Conservation (phyloP, 1,284 basidiomycete genomes). For the Ustilago loliicola region DNA sequence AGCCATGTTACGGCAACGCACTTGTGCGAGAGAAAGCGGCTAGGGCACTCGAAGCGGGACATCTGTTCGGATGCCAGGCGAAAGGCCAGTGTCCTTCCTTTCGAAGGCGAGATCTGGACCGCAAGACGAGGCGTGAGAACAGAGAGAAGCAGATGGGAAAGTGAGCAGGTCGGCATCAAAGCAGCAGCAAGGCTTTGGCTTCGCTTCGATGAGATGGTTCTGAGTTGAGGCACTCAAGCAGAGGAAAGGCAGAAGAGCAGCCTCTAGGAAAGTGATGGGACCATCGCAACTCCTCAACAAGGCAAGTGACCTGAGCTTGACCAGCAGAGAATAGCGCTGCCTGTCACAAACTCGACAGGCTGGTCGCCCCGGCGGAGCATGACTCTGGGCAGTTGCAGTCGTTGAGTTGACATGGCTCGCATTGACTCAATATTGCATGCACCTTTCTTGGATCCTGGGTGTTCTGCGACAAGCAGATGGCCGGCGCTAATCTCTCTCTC, state of each 20-base stretch:
- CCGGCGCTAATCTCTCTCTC: constrained; percentile 7
- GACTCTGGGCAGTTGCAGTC: background rate
- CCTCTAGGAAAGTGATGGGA: background rate
- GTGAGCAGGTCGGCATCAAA: background rate
- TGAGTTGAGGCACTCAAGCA: background rate
- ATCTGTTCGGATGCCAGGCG: background rate
- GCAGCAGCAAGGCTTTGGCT: background rate
- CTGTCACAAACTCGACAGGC: background rate
- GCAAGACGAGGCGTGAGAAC: constrained; percentile 5
- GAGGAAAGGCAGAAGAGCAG: background rate
- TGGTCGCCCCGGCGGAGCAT: constrained; percentile 4
- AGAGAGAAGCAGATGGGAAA: background rate
- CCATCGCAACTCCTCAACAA: background rate
- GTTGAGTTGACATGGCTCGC: background rate
- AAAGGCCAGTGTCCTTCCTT: background rate
- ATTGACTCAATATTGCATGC: background rate
- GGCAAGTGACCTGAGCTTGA: background rate
- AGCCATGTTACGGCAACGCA: background rate
- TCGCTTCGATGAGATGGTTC: background rate
- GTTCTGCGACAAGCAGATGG: background rate
- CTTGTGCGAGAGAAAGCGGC: background rate
- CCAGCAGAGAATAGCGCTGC: constrained; percentile 1
- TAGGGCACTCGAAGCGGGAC: background rate
- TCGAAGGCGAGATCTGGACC: background rate
- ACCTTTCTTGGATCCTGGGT: background rate